These are phyloP conservation scores for Cyberlindnera maritima DNA, from an alignment of 805 yeast genomes.

Conservation along the genomic window DNA sequence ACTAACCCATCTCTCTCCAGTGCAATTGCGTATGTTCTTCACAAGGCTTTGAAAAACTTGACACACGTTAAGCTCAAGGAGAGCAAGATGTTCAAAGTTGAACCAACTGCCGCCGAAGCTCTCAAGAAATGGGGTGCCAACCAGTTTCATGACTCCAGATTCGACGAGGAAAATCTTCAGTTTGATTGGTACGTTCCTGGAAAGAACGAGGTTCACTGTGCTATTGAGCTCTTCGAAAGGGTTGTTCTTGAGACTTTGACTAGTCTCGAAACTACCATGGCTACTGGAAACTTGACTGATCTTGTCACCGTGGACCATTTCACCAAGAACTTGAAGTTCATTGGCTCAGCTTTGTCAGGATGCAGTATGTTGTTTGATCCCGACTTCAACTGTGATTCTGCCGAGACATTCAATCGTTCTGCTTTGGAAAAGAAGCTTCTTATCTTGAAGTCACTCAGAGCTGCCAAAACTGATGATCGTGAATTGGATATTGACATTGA, in stretches of 20 bases:
- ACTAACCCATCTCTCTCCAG: conserved; percentile 57
- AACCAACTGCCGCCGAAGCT: conserved; percentile 29
- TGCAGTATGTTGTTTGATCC: conserved; percentile 73
- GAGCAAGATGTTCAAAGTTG: conserved; percentile 49
- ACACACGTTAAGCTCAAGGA: conserved; percentile 61
- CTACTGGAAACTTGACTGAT: conserved; percentile 21
- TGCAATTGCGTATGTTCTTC: conserved; percentile 58
- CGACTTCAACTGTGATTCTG: conserved; percentile 40
- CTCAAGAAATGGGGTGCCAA: conserved; percentile 74
- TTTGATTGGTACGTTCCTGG: conserved; percentile 79
- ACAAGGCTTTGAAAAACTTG: conserved; percentile 61
- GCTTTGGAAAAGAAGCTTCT: conserved; percentile 28
- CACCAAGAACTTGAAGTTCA: conserved; percentile 50
- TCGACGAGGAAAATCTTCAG: conserved; percentile 44
- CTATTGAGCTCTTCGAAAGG: conserved; percentile 53
- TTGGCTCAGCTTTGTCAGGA: conserved; percentile 67
- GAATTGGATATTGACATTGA: conserved; percentile 39
- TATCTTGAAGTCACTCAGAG: conserved; percentile 36
- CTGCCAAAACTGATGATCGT: conserved; percentile 31
- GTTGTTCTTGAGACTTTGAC: conserved; percentile 44
- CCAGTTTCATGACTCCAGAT: conserved; percentile 54
- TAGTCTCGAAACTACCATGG: conserved; percentile 37
- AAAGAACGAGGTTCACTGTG: conserved; percentile 51
- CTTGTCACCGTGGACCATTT: conserved; percentile 49
- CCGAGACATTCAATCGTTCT: conserved; percentile 12